Evolutionary conservation across 768 basidiomycete genomes (phyloP).

Genomic region (Leccinum incarnatum): DNA sequence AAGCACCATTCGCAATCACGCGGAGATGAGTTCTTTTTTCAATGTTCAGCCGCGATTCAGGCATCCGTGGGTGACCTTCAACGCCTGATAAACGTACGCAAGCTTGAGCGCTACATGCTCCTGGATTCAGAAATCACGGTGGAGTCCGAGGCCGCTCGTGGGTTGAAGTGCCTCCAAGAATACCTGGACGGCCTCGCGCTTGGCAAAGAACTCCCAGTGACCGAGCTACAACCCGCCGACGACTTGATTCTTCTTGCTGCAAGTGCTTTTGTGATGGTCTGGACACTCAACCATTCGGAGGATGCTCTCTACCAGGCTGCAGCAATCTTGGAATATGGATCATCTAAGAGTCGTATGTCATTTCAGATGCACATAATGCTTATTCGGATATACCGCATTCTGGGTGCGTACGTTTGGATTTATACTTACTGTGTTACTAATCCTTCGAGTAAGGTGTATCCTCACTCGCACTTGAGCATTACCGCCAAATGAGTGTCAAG

Average conservation of each 20-base stretch:
- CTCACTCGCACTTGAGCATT: constrained; percentile 72
- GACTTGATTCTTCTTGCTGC: constrained; percentile 77
- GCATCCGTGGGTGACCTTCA: constrained; percentile 53
- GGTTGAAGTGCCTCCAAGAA: constrained; percentile 49
- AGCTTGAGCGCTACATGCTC: constrained; percentile 66
- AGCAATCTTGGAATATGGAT: constrained; percentile 67
- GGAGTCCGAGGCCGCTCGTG: constrained; percentile 54
- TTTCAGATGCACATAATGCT: constrained; percentile 77
- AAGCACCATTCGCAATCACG: constrained; percentile 23
- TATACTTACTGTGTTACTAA: neutral
- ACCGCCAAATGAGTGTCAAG: constrained; percentile 72
- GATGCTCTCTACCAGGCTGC: constrained; percentile 62
- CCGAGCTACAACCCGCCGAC: constrained; percentile 86
- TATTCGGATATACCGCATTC: constrained; percentile 76
- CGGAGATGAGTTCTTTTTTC: constrained; percentile 16
- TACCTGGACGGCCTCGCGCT: constrained; percentile 69
- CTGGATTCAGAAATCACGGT: constrained; percentile 46
- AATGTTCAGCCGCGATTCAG: constrained; percentile 32
- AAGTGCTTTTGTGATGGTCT: constrained; percentile 62
- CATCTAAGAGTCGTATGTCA: constrained; percentile 70
- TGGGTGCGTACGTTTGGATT: constrained; percentile 48
- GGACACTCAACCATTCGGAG: constrained; percentile 55
- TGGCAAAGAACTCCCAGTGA: constrained; percentile 60
- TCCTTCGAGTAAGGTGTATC: constrained; percentile 57
- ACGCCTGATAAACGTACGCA: constrained; percentile 69